Base-by-base conservation (phyloP, 2,329 filamentous ascomycete genomes). In the Penicillium janthinellum region DNA sequence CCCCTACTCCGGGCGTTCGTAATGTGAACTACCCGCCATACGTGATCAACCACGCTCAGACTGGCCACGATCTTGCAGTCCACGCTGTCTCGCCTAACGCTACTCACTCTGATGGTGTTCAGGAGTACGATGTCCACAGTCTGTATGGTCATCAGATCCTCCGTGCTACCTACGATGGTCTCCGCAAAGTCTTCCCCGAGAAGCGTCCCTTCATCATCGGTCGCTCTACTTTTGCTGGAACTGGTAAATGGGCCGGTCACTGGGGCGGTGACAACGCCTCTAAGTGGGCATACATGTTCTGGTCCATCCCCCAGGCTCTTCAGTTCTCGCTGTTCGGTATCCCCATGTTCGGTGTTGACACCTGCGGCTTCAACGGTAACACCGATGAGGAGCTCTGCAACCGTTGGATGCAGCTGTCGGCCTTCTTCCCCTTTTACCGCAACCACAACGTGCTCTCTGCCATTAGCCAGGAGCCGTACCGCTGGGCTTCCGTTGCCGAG, bases 131-230 rank as follows among this genome's bases (percentile, higher is more conserved):
- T 71, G 86, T 91, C 28, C 92, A 96, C 80, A 95, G 91, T 70
- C 77, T 95, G 1, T 94, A 83, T 69, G 90, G 90, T 0, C 83
- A 90, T 68, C 86, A 89, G 72, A 90, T 93, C 64, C 80, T 92
- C 58, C 89, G 90, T 60, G 89, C 90, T 10, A 95, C 91, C 0
- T 91, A 92, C 71, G 78, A 88, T 49, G 90, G 86, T 58, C 84
- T 95, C 35, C 78, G 88, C 3, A 73, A 80, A 2, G 80, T 90
- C 17, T 85, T 86, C 60, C 86, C 89, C 0, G 81, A 78, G 14
- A 90, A 90, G 73, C 86, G 92, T 0, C 92, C 92, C 0, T 91
- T 96, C 76, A 90, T 96, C 70, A 92, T 96, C 68, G 90, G 89
- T 0, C 87, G 92, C 15, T 91, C 88, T 41, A 95, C 91, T 1